Evolutionary conservation across 768 basidiomycete species (phyloP), one percentile per base, ranked within the genome.

Genomic region (Rhizopogon sp.): DNA sequence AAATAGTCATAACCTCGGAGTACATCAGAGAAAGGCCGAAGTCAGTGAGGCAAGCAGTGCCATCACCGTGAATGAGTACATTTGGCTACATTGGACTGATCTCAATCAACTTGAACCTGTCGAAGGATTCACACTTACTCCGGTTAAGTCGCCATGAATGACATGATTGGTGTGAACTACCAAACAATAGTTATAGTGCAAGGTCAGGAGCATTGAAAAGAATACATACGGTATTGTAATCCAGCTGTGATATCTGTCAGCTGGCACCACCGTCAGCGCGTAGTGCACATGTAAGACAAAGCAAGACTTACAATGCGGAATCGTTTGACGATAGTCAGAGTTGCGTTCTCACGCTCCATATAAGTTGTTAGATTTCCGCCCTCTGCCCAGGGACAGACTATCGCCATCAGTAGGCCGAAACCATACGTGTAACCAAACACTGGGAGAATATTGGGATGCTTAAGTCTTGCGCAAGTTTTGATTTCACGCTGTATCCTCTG

Each of bases 11-110:
- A 25, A 25, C 25, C 25, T 25, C 25, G 25, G 25, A 25, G 25
- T 25, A 25, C 25, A 25, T 25, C 25, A 25, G 25, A 25, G 4
- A 25, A 25, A 78, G 61, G 5, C 76, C 77, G 56, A 78, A 78
- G 53, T 77, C 77, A 55, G 70, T 71, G 14, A 79, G 59, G 14
- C 69, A 67, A 6, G 70, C 76, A 25, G 66, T 69, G 28, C 70
- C 67, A n/a, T 73, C 57, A 54, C 72, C 69, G 51, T 73, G 71
- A 44, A 79, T 71, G n/a, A 78, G 69, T 7, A 53, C 31, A 20
- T 25, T 20, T n/a, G 22, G 22, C 22, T 22, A 22, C 22, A 22
- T 22, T 22, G 22, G 22, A 31, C 31, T 31, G 7, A 43, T 25
- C 9, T 28, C 14, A 16, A 45, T 35, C 43, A 10, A 37, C 13